Evolutionary conservation across 2,329 filamentous ascomycete genomes (phyloP).

Genomic region (Pseudocercospora ulei): DNA sequence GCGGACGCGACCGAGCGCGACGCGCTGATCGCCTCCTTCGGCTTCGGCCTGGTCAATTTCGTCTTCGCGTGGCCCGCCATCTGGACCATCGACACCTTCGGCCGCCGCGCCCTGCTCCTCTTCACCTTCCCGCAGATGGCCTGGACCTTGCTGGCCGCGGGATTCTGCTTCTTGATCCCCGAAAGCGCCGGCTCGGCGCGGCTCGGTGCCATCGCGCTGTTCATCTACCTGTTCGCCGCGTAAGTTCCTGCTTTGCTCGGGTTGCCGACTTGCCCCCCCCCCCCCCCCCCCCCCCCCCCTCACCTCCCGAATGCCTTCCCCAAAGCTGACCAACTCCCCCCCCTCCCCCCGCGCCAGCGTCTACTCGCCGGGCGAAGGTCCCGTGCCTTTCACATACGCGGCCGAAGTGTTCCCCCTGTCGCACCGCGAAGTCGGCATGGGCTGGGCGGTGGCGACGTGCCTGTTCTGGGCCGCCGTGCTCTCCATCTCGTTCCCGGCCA

Average conservation of each 20-base stretch:
- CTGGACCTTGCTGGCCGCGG: slow-evolving; percentile 43
- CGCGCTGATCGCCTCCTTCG: slow-evolving; percentile 38
- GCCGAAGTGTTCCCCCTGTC: slow-evolving; percentile 62
- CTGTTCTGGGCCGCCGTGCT: slow-evolving; percentile 47
- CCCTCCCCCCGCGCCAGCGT: too few relatives aligned
- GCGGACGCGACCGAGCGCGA: slow-evolving; percentile 32
- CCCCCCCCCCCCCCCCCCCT: too few relatives aligned
- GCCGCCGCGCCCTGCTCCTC: slow-evolving; percentile 30
- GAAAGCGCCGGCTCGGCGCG: slow-evolving; percentile 35
- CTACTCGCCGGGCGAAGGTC: slow-evolving; percentile 39
- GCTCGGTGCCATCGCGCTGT: slow-evolving; percentile 36
- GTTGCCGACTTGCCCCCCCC: too few relatives aligned
- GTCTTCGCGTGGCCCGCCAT: slow-evolving; percentile 38
- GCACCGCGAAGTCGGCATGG: slow-evolving; percentile 63
- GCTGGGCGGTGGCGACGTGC: slow-evolving; percentile 57
- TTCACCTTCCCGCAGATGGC: slow-evolving; percentile 43
- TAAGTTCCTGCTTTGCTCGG: too few relatives aligned
- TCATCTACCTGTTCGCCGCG: slow-evolving; percentile 48
- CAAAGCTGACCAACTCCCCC: too few relatives aligned
- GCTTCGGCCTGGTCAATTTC: slow-evolving; percentile 42
- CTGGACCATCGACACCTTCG: slow-evolving; percentile 35
- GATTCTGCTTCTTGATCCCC: slow-evolving; percentile 38
- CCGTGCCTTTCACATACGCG: slow-evolving; percentile 58
- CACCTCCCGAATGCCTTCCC: too few relatives aligned
- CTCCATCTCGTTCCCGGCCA: slow-evolving; percentile 44